Evolutionary conservation across 106 monocot species (phyloP).

Genomic region (Dioscorea dumetorum): DNA sequence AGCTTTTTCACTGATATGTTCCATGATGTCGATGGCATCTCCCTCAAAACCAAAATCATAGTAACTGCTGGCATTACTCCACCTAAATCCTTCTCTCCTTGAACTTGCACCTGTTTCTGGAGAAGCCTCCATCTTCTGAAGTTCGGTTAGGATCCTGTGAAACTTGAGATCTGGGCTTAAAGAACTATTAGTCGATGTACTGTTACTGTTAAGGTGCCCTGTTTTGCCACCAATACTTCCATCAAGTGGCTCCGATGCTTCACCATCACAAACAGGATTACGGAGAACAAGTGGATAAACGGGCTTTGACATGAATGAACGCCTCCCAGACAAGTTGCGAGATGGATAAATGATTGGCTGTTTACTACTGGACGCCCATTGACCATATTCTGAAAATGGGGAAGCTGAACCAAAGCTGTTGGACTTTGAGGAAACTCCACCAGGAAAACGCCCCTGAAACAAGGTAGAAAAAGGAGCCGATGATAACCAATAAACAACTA

Average conservation of each 20-base stretch:
- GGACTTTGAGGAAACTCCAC: slow-evolving; percentile 29
- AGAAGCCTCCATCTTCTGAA: slow-evolving; percentile 52
- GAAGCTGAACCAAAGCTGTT: slow-evolving; percentile 67
- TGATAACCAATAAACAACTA: too few relatives aligned
- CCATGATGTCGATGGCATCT: slow-evolving; percentile 41
- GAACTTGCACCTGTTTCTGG: slow-evolving; percentile 41
- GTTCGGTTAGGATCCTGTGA: slow-evolving; percentile 40
- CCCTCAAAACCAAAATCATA: slow-evolving; percentile 64
- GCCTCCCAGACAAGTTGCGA: slow-evolving; percentile 47
- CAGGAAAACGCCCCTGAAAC: slow-evolving; percentile 36
- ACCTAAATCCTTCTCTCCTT: slow-evolving; percentile 70
- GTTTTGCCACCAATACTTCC: slow-evolving; percentile 20
- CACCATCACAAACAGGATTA: slow-evolving; percentile 66
- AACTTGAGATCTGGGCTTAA: slow-evolving; percentile 60
- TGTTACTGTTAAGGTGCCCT: slow-evolving; percentile 20
- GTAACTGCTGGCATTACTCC: slow-evolving; percentile 67
- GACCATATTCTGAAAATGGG: slow-evolving; percentile 47
- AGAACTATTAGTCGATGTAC: slow-evolving; percentile 22
- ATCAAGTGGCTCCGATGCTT: slow-evolving; percentile 27
- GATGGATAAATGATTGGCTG: slow-evolving; percentile 32
- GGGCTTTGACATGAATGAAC: slow-evolving; percentile 93
- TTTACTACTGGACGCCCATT: slow-evolving; percentile 55
- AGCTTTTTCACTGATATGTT: slow-evolving; percentile 27
- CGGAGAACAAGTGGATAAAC: slow-evolving; percentile 73
- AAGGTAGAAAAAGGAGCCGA: neutral